Base-by-base conservation (phyloP, 2,329 filamentous ascomycete species). In the Pseudogymnoascus sp. region DNA sequence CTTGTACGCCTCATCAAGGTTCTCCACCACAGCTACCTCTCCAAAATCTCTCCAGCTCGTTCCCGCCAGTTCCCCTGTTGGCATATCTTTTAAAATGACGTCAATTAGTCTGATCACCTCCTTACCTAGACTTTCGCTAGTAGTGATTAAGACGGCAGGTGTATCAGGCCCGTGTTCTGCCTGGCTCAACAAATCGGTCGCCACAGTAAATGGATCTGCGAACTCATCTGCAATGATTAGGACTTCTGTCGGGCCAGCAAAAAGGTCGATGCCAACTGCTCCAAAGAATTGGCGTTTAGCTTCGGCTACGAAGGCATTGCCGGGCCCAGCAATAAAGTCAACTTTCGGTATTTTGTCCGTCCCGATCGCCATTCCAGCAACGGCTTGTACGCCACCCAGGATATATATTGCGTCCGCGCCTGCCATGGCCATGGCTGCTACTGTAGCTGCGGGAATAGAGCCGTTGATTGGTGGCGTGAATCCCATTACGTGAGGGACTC, bases 281-380 rank as follows among this genome's bases (percentile, higher is more conserved):
- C 81, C 81, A 64, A 81, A 83, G 0, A 83, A 71, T 68, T 82
- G 80, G 0, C 80, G 74, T 68, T 83, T 84, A 0, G 77, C 81
- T 67, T 82, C 82, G 2, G 81, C 80, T 0, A 84, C 81, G 68
- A 82, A 83, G 1, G 80, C 75, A 66, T 84, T 83, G 1, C 81
- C 81, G 0, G 81, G 82, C 0, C 81, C 81, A 0, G 80, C 80
- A 50, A 83, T 75, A 69, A 82, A 81, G 65, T 83, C 78, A 6
- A 82, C 78, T 65, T 80, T 81, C 11, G 65, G 68, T 15, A 82
- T 76, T 0, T 76, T 78, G 66, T 79, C 76, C 0, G 80, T 83
- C 0, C 80, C 81, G 2, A 81, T 61, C 0, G 80, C 79, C 80
- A 83, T 82, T 13, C 79, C 79, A 0, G 80, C 78, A 9, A 82